Base-by-base conservation (phyloP, 2,329 filamentous ascomycete genomes). In the Talaromyces sp. region DNA sequence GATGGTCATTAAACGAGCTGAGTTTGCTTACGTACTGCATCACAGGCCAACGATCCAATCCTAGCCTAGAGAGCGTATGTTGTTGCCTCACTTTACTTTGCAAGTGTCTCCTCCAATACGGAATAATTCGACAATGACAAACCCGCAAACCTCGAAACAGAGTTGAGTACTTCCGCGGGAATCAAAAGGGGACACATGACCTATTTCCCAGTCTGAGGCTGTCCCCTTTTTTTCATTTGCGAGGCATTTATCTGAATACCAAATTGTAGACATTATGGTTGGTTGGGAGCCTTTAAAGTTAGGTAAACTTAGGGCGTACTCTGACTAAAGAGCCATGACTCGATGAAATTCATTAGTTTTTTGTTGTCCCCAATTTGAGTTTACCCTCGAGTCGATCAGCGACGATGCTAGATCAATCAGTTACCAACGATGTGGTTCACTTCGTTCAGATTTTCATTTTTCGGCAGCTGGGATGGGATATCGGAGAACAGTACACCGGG, bases 401-500 rank as follows among this genome's bases (percentile, higher is more conserved):
- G 52, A 56, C n/a, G 52, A 39, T 37, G 33, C 24, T 19, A 56
- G 52, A 56, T 56, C 52, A 56, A 19, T 37, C 19, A 33, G n/a
- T 37, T 56, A 56, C 33, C 52, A 39, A 56, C n/a, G 33, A 56
- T 22, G 52, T 56, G 52, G 52, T 56, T 39, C 52, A 37, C 31
- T 52, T 31, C 31, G n/a, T 37, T 37, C n/a, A 54, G n/a, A 11
- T 14, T 56, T 39, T 19, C 31, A 39, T 56, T 37, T 24, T 24
- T 6, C 31, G n/a, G n/a, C 33, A 54, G 11, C 52, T 37, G 9
- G 33, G n/a, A 37, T 37, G 56, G 56, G 39, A 39, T n/a, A 22
- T 39, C 56, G 56, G 39, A 59, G 24, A 59, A 59, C 37, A 59
- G 37, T 59, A 41, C 39, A 33, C 56, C 56, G 56, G 37, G 14